Conservation (phyloP, 1,284 basidiomycete species). For the Irpex sp. region DNA sequence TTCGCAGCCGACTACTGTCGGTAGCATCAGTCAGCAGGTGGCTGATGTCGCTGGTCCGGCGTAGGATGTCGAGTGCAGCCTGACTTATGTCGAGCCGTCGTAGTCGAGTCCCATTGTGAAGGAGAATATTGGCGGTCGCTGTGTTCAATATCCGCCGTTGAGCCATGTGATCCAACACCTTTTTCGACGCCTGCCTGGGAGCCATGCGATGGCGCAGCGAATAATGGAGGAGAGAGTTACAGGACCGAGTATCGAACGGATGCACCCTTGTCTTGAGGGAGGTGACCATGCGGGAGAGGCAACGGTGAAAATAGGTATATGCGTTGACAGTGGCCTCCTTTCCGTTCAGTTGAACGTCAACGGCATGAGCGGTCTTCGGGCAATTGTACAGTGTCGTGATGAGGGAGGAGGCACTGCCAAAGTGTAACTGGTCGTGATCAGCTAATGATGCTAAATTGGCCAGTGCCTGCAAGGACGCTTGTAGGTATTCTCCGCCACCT, state of each 20-base stretch:
- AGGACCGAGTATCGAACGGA: conserved; percentile 41
- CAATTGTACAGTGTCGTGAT: conserved; percentile 46
- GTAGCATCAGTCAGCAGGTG: not conserved
- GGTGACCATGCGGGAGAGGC: conserved; percentile 45
- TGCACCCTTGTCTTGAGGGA: conserved; percentile 19
- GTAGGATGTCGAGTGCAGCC: conserved; percentile 28
- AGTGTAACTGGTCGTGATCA: conserved; percentile 45
- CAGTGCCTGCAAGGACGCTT: conserved; percentile 48
- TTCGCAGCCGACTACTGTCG: not conserved
- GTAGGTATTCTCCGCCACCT: conserved; percentile 21
- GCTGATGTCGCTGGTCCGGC: conserved; percentile 5
- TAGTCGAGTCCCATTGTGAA: conserved; percentile 52
- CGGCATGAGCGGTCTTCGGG: conserved; percentile 40
- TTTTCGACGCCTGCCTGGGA: conserved; percentile 36
- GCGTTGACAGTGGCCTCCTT: conserved; percentile 39
- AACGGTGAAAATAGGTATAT: conserved; percentile 53
- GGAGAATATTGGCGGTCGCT: conserved; percentile 53
- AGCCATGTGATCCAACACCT: conserved; percentile 54
- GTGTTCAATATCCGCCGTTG: conserved; percentile 39
- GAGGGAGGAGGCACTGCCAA: conserved; percentile 39
- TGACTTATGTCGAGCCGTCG: conserved; percentile 42
- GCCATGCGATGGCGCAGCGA: conserved; percentile 58
- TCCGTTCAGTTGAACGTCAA: conserved; percentile 38
- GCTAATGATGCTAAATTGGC: conserved; percentile 53
- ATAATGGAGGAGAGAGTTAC: conserved; percentile 66